Percentiles rank a stretch among this genome's conserved stretches.
Conservation (phyloP, 768 basidiomycete species). For the Sporobolomyces pararoseus region DNA sequence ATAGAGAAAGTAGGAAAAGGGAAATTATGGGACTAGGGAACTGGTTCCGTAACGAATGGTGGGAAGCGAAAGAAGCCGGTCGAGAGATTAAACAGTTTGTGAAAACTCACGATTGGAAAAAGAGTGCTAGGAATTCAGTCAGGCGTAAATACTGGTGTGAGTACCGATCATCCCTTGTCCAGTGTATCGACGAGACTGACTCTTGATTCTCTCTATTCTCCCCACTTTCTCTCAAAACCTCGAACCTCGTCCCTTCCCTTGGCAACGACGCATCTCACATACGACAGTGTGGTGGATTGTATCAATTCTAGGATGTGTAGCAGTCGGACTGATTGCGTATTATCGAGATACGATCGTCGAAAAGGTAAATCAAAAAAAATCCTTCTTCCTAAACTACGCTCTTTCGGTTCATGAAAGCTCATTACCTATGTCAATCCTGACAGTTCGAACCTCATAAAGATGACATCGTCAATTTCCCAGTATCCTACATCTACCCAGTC, state of each 20-base stretch:
- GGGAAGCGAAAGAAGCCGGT: slow-evolving; percentile 19
- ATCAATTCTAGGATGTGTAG: slow-evolving; percentile 1
- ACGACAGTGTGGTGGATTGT: slow-evolving; percentile 28
- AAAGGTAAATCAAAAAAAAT: neutral
- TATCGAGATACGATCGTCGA: slow-evolving; percentile 34
- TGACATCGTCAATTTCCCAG: slow-evolving; percentile 19
- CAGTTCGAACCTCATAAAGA: slow-evolving; percentile 38
- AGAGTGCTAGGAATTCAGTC: slow-evolving; percentile 1
- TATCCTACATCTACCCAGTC: slow-evolving; percentile 33
- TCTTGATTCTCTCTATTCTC: neutral
- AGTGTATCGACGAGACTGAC: neutral
- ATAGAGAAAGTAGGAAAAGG: too few species aligned
- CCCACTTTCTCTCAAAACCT: neutral
- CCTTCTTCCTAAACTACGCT: neutral
- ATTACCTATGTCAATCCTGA: too few species aligned
- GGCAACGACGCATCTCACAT: neutral
- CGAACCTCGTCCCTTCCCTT: neutral
- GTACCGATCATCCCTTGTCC: neutral
- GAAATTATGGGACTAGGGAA: slow-evolving; percentile 23
- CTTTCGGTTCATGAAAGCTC: neutral
- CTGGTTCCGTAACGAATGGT: slow-evolving; percentile 24
- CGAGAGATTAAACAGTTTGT: slow-evolving; percentile 24
- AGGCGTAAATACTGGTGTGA: slow-evolving; percentile 32
- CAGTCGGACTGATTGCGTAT: slow-evolving; percentile 17
- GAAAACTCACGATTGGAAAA: slow-evolving; percentile 25